Percentiles rank a stretch among this genome's conserved stretches.
These are phyloP conservation scores for Geosmithia flava DNA, from an alignment of 2,329 filamentous ascomycete genomes.

Conservation along the genomic window DNA sequence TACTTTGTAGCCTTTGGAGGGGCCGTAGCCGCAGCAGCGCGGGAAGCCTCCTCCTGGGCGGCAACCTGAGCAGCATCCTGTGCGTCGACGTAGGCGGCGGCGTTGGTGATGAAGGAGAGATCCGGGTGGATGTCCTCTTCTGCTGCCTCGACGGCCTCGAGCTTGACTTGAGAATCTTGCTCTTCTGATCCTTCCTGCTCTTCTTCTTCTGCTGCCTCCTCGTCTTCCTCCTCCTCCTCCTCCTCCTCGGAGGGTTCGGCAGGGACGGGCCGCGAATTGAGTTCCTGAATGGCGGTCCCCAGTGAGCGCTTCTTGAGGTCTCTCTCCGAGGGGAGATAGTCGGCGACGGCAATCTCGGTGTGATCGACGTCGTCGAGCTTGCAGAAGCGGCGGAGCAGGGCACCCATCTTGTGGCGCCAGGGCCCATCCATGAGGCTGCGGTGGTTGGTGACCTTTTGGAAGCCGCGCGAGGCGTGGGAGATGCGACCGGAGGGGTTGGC, in stretches of 20 bases:
- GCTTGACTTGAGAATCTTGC: conserved; percentile 9
- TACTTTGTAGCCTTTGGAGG: conserved; percentile 9
- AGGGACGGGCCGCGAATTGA: conserved; percentile 16
- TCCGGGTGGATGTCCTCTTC: conserved; percentile 5
- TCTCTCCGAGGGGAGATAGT: conserved; percentile 18
- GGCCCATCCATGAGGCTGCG: conserved; percentile 19
- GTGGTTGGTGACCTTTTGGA: conserved; percentile 20
- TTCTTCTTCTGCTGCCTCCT: conserved; percentile 8
- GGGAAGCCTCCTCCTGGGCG: background rate
- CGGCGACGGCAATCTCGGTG: conserved; percentile 18
- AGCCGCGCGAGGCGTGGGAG: conserved; percentile 34
- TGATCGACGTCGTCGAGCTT: conserved; percentile 17
- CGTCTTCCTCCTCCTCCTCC: conserved; percentile 8
- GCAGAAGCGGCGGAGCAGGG: conserved; percentile 23
- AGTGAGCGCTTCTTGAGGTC: conserved; percentile 20
- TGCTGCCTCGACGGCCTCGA: conserved; percentile 8
- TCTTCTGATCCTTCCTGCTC: conserved; percentile 6
- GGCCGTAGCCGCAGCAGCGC: background rate
- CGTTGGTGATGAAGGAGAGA: conserved; percentile 8
- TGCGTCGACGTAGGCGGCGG: conserved; percentile 8
- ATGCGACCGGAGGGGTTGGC: conserved; percentile 32
- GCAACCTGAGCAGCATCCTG: conserved; percentile 1
- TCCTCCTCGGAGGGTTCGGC: conserved; percentile 10
- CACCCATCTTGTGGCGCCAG: conserved; percentile 19
- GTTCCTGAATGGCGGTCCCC: conserved; percentile 19